Evolutionary conservation across 2,329 filamentous ascomycete genomes (phyloP).

Genomic region (Ophiostoma ips): DNA sequence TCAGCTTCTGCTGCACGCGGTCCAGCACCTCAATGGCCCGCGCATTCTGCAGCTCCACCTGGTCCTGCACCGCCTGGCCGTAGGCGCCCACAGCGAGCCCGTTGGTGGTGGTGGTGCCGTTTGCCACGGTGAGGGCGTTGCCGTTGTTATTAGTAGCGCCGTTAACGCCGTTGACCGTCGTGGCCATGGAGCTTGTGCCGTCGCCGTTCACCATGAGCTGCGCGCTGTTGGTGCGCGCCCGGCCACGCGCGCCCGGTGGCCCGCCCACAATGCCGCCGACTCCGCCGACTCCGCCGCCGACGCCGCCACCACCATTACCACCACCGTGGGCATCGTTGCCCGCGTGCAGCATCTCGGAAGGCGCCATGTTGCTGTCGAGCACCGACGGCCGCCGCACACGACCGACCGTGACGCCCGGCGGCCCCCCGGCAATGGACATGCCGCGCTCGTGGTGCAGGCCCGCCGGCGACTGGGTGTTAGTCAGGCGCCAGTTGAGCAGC

Average conservation of each 20-base stretch:
- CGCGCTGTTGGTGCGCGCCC: conserved; percentile 48
- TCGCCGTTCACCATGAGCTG: not conserved
- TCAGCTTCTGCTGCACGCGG: conserved; percentile 89
- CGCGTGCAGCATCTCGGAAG: conserved; percentile 40
- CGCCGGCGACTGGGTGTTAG: conserved; percentile 45
- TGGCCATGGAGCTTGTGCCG: conserved; percentile 16
- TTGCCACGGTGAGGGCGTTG: not conserved
- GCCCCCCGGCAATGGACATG: conserved; percentile 32
- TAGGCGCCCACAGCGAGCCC: no score
- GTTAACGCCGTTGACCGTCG: conserved; percentile 5
- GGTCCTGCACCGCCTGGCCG: conserved; percentile 23
- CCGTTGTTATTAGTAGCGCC: not conserved
- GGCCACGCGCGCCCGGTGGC: conserved; percentile 31
- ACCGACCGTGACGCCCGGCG: conserved; percentile 22
- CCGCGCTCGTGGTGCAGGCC: conserved; percentile 57
- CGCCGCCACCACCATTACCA: conserved; percentile 10
- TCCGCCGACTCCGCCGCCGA: not conserved
- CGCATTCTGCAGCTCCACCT: conserved; percentile 77
- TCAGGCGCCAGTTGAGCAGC: conserved; percentile 92
- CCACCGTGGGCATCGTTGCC: not conserved
- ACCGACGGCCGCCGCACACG: conserved; percentile 55
- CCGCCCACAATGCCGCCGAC: conserved; percentile 25
- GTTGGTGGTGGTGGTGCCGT: not conserved
- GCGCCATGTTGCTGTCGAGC: conserved; percentile 47
- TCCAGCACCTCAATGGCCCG: conserved; percentile 82